Conservation (phyloP, 1,284 basidiomycete genomes). For the Sporisorium sorghi region DNA sequence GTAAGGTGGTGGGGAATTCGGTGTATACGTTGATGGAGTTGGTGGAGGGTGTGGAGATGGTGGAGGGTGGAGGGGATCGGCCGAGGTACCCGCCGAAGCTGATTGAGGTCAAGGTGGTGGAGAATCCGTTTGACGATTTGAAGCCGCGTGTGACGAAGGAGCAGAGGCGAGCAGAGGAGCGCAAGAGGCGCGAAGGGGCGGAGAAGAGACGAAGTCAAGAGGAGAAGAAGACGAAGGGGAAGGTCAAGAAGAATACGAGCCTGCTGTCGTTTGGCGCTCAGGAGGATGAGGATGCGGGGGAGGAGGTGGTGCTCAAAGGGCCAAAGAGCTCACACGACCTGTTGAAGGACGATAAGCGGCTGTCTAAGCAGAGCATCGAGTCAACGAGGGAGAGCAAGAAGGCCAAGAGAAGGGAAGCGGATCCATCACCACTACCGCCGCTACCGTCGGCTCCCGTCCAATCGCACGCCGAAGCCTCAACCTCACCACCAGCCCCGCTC, state of each 20-base stretch:
- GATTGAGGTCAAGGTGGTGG: conserved; percentile 81
- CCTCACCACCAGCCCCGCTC: neutral
- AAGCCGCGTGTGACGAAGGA: conserved; percentile 94
- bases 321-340: conserved; percentile 66
- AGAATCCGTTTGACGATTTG: conserved; percentile 94
- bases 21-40: conserved; percentile 74
- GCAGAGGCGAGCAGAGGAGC: conserved; percentile 84
- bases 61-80: conserved; percentile 75
- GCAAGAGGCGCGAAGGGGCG: conserved; percentile 79
- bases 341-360: conserved; percentile 54
- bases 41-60: conserved; percentile 81
- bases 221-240: conserved; percentile 63
- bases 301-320: conserved; percentile 17
- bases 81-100: conserved; percentile 93
- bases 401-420: neutral
- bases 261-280: conserved; percentile 62
- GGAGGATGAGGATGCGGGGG: conserved; percentile 53
- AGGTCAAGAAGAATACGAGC: conserved; percentile 49
- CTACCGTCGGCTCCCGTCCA: too few species aligned
- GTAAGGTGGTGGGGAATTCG: conserved; percentile 57
- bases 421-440: neutral
- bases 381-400: neutral
- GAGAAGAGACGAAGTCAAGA: conserved; percentile 19
- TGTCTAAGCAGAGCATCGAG: conserved; percentile 38
- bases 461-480: neutral